Percentiles rank a stretch among this genome's conserved stretches.
Evolutionary conservation across 2,329 filamentous ascomycete genomes (phyloP).

Genomic region (Chrysoporthe cubensis): DNA sequence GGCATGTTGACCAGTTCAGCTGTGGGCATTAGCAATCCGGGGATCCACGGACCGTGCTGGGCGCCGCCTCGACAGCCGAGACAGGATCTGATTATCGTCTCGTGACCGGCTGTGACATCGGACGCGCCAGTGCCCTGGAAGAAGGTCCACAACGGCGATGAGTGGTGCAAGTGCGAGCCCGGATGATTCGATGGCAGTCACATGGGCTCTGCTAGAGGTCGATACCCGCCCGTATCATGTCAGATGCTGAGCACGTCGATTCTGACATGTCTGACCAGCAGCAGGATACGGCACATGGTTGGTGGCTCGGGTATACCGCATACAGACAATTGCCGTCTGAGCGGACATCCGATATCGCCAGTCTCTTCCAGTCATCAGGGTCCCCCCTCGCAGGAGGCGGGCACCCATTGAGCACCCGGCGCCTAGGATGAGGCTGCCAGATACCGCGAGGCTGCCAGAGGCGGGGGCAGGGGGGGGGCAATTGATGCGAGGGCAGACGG

Average conservation of each 20-base stretch:
- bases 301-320: neutral
- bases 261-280: slow-evolving; percentile 21
- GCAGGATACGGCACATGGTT: neutral
- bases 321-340: neutral
- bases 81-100: neutral
- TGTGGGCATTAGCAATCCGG: neutral
- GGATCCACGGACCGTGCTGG: neutral
- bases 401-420: neutral
- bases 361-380: neutral
- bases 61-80: neutral
- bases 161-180: neutral
- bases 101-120: neutral
- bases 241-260: neutral
- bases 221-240: slow-evolving; percentile 10
- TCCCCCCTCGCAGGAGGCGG: neutral
- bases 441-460: slow-evolving; percentile 3
- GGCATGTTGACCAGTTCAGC: neutral
- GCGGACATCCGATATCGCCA: slow-evolving; percentile 10
- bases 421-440: neutral
- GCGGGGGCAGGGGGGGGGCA: neutral
- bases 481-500: neutral
- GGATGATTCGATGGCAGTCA: neutral
- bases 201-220: slow-evolving; percentile 15
- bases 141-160: neutral
- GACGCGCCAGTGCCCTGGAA: slow-evolving; percentile 3